Conservation (phyloP, 2,329 filamentous ascomycete species). For the Mollisia scopiformis region DNA sequence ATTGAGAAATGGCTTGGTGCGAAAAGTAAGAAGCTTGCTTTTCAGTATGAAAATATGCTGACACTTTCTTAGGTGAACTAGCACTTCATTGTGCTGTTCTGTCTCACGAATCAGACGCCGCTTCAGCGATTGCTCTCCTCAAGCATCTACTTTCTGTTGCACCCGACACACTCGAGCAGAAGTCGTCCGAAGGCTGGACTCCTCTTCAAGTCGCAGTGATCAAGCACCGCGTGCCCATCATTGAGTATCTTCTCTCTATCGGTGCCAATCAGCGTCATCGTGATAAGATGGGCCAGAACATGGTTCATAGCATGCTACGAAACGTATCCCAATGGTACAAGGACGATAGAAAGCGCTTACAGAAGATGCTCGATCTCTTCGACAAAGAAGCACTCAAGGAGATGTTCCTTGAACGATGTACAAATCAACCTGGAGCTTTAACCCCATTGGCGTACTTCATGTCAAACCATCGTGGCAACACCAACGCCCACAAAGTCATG, state of each 20-base stretch:
- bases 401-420: slow-evolving; percentile 62
- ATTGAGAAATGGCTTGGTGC: slow-evolving; percentile 64
- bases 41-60: neutral
- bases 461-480: slow-evolving; percentile 14
- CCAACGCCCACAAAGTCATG: slow-evolving; percentile 47
- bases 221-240: slow-evolving; percentile 55
- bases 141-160: slow-evolving; percentile 66
- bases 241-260: slow-evolving; percentile 63
- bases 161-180: slow-evolving; percentile 66
- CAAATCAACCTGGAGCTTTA: slow-evolving; percentile 51
- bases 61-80: slow-evolving; percentile 53
- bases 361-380: slow-evolving; percentile 58
- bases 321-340: neutral
- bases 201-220: slow-evolving; percentile 71
- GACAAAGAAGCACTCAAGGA: slow-evolving; percentile 57
- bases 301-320: slow-evolving; percentile 62
- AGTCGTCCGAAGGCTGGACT: slow-evolving; percentile 60
- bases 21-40: slow-evolving; percentile 51
- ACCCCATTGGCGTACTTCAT: slow-evolving; percentile 69
- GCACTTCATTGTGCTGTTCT: slow-evolving; percentile 69
- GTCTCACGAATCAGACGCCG: slow-evolving; percentile 33
- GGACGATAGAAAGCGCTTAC: slow-evolving; percentile 38
- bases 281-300: slow-evolving; percentile 64
- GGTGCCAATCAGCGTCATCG: slow-evolving; percentile 72
- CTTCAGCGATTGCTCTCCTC: slow-evolving; percentile 53